Conservation (phyloP, 441 rosid genomes). For the Macaranga tanarius region DNA sequence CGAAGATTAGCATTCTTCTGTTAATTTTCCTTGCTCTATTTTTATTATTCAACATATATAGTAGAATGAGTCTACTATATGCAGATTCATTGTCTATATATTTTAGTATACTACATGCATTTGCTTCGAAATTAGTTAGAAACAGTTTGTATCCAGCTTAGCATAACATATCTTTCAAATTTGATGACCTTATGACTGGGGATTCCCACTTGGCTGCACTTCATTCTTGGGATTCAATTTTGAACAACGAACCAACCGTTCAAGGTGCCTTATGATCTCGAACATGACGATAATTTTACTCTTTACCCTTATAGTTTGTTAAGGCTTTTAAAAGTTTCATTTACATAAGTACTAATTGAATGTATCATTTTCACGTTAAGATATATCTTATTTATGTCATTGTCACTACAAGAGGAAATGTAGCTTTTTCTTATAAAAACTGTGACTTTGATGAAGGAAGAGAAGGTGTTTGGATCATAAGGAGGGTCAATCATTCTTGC, state of each 20-base stretch:
- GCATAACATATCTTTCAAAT: slow-evolving; percentile 4
- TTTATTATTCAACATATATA: background rate
- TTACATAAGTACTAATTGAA: background rate
- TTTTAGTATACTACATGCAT: background rate
- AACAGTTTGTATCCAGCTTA: background rate
- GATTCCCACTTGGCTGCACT: slow-evolving; percentile 74
- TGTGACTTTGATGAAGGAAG: slow-evolving; percentile 55
- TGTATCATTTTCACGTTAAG: background rate
- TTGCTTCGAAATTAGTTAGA: background rate
- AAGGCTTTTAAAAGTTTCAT: background rate
- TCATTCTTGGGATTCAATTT: slow-evolving; percentile 69
- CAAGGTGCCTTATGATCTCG: slow-evolving; percentile 37
- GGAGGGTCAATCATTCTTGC: slow-evolving; percentile 80
- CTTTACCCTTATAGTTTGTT: background rate
- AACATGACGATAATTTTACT: background rate
- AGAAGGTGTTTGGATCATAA: slow-evolving; percentile 60
- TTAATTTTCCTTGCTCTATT: background rate
- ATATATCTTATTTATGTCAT: background rate
- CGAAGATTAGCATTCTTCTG: background rate
- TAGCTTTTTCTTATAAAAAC: slow-evolving; percentile 48
- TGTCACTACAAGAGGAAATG: slow-evolving; percentile 51
- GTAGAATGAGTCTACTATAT: background rate
- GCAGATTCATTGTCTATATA: background rate
- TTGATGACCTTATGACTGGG: slow-evolving; percentile 36
- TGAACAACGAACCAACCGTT: slow-evolving; percentile 51